A percentile compares a stretch with the other conserved stretches of the same genome.
Conservation (phyloP, 1,284 basidiomycete genomes). For the Cryptococcus maquisensis region DNA sequence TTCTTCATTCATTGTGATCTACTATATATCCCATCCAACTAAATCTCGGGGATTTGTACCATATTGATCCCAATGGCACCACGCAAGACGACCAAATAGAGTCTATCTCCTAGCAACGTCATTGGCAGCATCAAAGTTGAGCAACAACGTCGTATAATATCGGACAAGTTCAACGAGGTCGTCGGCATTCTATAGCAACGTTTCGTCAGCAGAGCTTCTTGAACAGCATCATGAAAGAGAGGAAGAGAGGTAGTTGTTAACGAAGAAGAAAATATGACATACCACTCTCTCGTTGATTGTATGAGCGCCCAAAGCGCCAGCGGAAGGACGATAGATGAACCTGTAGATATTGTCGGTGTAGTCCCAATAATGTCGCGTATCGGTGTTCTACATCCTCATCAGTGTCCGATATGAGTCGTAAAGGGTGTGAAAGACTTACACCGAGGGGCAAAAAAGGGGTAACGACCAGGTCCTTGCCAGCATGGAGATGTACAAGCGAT, state of each 20-base stretch:
- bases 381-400: constrained; percentile 19
- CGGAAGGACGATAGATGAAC: constrained; percentile 16
- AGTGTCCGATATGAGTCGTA: neutral
- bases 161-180: constrained; percentile 22
- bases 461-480: constrained; percentile 22
- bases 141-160: constrained; percentile 27
- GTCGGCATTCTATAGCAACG: constrained; percentile 16
- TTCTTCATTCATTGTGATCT: no score
- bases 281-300: constrained; percentile 32
- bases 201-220: neutral
- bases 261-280: neutral
- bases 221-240: neutral
- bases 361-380: constrained; percentile 23
- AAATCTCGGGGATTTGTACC: no score
- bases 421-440: constrained; percentile 1
- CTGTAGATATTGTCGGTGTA: constrained; percentile 19
- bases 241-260: no score
- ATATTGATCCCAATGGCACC: no score
- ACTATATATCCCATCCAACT: no score
- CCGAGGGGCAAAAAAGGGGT: constrained; percentile 9
- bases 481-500: constrained; percentile 10
- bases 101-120: no score
- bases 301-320: constrained; percentile 16
- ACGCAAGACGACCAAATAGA: no score
- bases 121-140: constrained; percentile 22